A percentile compares a stretch with the other conserved stretches of the same genome.
Evolutionary conservation across 768 basidiomycete genomes (phyloP).

Genomic region (Mycena belliarum): DNA sequence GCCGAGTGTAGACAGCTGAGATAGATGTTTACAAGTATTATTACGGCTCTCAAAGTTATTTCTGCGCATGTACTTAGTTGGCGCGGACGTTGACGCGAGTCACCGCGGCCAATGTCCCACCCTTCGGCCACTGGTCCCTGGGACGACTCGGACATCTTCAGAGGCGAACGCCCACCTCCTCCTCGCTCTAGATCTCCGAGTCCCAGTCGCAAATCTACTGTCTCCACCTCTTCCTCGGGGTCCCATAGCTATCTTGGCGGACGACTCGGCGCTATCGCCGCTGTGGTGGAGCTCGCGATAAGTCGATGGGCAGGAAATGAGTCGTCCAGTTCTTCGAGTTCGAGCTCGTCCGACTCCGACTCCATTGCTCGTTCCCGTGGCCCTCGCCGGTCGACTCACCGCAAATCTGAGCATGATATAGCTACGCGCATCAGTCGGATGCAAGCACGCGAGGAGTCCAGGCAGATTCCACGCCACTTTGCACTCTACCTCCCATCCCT

Average conservation of each 20-base stretch:
- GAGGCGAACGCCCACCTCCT: constrained; percentile 41
- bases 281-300: constrained; percentile 70
- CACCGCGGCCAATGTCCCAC: constrained; percentile 6
- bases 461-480: constrained; percentile 64
- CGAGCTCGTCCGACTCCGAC: constrained; percentile 37
- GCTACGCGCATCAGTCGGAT: constrained; percentile 59
- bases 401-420: constrained; percentile 60
- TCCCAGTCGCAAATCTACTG: constrained; percentile 30
- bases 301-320: constrained; percentile 67
- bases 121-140: not conserved
- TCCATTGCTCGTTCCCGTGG: constrained; percentile 40
- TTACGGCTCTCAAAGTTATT: no score
- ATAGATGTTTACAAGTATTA: not conserved
- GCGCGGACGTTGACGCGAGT: constrained; percentile 6
- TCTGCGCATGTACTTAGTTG: no score
- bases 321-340: constrained; percentile 33
- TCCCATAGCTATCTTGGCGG: constrained; percentile 47
- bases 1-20: not conserved
- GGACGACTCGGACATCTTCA: constrained; percentile 52
- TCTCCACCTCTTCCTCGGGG: constrained; percentile 35
- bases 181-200: constrained; percentile 29
- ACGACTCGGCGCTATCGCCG: constrained; percentile 53
- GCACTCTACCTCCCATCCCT: constrained; percentile 55
- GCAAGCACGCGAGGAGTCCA: constrained; percentile 61
- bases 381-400: constrained; percentile 44